Percentiles rank a stretch among this genome's conserved stretches.
Evolutionary conservation across 129 eudicot genomes (phyloP).

Genomic region (Scalesia atractyloides): DNA sequence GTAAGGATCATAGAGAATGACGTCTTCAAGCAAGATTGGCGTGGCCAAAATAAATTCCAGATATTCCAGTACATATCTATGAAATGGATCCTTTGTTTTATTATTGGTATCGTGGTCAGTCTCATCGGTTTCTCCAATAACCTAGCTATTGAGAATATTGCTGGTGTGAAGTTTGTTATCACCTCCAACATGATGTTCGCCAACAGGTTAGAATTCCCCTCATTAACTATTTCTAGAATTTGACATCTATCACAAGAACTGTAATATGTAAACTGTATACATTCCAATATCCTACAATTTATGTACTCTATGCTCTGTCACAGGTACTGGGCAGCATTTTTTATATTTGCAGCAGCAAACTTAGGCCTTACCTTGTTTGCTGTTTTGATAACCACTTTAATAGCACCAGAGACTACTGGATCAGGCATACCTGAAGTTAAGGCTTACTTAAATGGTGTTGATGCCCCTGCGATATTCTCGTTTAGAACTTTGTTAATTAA

Average conservation of each 20-base stretch:
- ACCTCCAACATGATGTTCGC: conserved; percentile 87
- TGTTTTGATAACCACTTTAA: conserved; percentile 57
- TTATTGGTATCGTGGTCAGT: conserved; percentile 61
- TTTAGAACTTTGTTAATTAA: conserved; percentile 66
- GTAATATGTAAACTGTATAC: not conserved
- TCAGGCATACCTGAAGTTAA: conserved; percentile 98
- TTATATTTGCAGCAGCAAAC: conserved; percentile 73
- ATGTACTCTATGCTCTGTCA: conserved; percentile 10
- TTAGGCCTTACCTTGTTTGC: conserved; percentile 82
- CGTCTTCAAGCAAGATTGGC: conserved; percentile 87
- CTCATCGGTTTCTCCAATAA: conserved; percentile 75
- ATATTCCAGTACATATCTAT: conserved; percentile 59
- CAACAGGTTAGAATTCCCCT: conserved; percentile 40
- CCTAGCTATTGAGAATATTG: conserved; percentile 82
- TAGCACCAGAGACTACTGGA: conserved; percentile 95
- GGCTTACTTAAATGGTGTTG: conserved; percentile 95
- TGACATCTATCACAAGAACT: conserved; percentile 10
- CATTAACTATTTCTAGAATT: conserved; percentile 2
- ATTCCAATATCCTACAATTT: not conserved
- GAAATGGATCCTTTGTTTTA: conserved; percentile 81
- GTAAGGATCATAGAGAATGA: conserved; percentile 83
- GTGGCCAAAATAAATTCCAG: conserved; percentile 59
- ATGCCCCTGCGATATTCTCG: conserved; percentile 88
- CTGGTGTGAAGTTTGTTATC: conserved; percentile 81
- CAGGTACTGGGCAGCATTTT: conserved; percentile 71